phyloP scores from a whole-genome alignment of 345 rosid species.

The Eutrema yunnanense region DNA sequence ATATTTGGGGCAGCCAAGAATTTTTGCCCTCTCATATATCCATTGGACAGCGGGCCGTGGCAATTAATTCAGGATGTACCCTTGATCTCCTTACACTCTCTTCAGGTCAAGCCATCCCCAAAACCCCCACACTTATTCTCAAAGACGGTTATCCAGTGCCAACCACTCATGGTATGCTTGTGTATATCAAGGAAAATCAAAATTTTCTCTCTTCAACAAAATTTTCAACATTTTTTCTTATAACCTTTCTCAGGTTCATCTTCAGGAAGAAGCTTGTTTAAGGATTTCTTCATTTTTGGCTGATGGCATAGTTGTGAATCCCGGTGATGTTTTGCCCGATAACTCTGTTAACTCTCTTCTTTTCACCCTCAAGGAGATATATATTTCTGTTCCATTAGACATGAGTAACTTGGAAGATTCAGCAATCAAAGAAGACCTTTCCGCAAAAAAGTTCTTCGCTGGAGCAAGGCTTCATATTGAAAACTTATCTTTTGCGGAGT shows the following conservation, averaged over 20 bases:
- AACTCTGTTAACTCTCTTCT: constrained; percentile 63
- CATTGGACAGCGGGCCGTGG: constrained; percentile 69
- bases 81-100: constrained; percentile 70
- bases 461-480: constrained; percentile 92
- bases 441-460: constrained; percentile 44
- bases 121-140: constrained; percentile 75
- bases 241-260: constrained; percentile 59
- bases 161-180: constrained; percentile 80
- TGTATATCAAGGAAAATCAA: neutral
- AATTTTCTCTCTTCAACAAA: neutral
- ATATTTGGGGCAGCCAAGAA: constrained; percentile 50
- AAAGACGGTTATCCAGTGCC: constrained; percentile 77
- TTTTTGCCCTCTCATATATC: constrained; percentile 88
- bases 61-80: constrained; percentile 59
- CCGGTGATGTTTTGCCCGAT: constrained; percentile 73
- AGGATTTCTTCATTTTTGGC: constrained; percentile 93
- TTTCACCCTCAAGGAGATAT: constrained; percentile 67
- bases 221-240: constrained; percentile 1
- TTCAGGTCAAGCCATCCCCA: constrained; percentile 93
- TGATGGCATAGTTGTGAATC: constrained; percentile 86
- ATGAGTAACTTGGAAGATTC: constrained; percentile 37
- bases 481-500: constrained; percentile 71
- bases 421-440: constrained; percentile 29
- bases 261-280: constrained; percentile 96
- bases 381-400: constrained; percentile 69